Conservation (phyloP, 2,329 filamentous ascomycete species). For the Aspergillus floridensis region DNA sequence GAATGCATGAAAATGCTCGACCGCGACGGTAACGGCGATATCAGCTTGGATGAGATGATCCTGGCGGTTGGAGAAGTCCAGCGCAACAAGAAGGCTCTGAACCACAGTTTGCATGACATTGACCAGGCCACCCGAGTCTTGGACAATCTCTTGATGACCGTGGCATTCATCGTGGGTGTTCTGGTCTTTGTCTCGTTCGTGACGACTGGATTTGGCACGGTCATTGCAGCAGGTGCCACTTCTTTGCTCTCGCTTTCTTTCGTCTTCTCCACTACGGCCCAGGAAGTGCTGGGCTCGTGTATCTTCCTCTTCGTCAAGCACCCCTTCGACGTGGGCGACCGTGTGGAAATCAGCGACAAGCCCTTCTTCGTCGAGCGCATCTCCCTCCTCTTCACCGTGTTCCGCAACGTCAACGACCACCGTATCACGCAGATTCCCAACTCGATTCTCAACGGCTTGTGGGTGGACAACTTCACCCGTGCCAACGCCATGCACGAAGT, state of each 20-base stretch:
- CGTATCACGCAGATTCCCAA: conserved; percentile 84
- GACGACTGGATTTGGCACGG: conserved; percentile 78
- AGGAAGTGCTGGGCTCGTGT: conserved; percentile 96
- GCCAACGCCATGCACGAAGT: conserved; percentile 89
- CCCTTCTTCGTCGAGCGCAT: conserved; percentile 87
- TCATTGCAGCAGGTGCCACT: conserved; percentile 84
- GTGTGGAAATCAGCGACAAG: conserved; percentile 71
- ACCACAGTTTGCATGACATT: conserved; percentile 94
- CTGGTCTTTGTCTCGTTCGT: conserved; percentile 91
- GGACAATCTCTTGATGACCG: conserved; percentile 77
- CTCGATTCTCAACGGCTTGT: conserved; percentile 85
- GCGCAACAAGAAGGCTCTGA: conserved; percentile 81
- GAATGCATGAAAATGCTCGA: conserved; percentile 82
- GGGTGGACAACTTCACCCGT: conserved; percentile 90
- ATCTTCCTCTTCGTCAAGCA: conserved; percentile 99
- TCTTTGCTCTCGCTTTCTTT: conserved; percentile 94
- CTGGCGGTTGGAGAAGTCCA: conserved; percentile 80
- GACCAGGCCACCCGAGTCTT: conserved; percentile 90
- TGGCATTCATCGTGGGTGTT: conserved; percentile 76
- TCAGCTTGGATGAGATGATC: conserved; percentile 93
- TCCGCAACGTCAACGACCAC: conserved; percentile 77
- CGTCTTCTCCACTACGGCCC: conserved; percentile 85
- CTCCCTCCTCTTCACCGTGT: conserved; percentile 87
- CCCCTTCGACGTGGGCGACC: conserved; percentile 92
- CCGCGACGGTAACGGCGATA: conserved; percentile 85